Conservation (phyloP, 768 basidiomycete genomes). For the Suillus fuscotomentosus region DNA sequence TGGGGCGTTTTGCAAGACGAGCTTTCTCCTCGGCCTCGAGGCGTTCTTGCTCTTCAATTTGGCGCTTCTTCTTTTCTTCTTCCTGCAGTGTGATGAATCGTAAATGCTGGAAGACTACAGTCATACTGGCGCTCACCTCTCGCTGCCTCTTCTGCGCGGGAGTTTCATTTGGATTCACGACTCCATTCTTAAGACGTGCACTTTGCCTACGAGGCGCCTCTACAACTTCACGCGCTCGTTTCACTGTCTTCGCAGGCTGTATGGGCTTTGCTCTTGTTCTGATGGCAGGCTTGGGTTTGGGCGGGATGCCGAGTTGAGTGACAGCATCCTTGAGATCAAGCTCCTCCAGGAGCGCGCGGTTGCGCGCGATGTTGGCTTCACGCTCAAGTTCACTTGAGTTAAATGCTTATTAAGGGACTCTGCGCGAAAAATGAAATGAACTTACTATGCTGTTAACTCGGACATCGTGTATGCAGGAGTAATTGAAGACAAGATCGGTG, state of each 20-base stretch:
- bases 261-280: constrained; percentile 58
- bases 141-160: constrained; percentile 62
- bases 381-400: constrained; percentile 62
- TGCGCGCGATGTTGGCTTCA: constrained; percentile 79
- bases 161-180: constrained; percentile 60
- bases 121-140: constrained; percentile 43
- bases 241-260: constrained; percentile 53
- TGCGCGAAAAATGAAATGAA: not conserved
- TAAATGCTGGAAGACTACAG: not conserved
- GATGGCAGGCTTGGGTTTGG: constrained; percentile 35
- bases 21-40: constrained; percentile 61
- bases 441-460: constrained; percentile 53
- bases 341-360: constrained; percentile 70
- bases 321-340: constrained; percentile 64
- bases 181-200: constrained; percentile 52
- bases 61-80: constrained; percentile 47
- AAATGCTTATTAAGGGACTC: not conserved
- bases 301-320: constrained; percentile 43
- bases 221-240: constrained; percentile 40
- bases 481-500: not conserved
- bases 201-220: constrained; percentile 65
- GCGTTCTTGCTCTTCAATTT: constrained; percentile 60
- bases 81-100: constrained; percentile 30
- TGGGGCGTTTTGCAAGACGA: constrained; percentile 63
- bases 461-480: constrained; percentile 29